Evolutionary conservation across 805 yeast species (phyloP).

Genomic region (Yarrowia sp.): DNA sequence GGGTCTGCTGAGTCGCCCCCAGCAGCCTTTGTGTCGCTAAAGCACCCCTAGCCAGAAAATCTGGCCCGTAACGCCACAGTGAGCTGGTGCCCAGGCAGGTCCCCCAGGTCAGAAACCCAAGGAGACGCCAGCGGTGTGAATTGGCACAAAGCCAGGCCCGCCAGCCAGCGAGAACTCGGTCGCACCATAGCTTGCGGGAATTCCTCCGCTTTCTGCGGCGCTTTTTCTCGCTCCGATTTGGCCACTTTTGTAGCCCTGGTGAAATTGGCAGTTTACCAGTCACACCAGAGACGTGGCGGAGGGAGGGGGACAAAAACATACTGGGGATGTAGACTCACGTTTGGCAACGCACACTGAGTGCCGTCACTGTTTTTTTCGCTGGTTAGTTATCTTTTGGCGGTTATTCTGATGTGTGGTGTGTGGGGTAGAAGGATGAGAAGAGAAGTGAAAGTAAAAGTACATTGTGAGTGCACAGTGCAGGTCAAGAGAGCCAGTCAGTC

Average conservation of each 20-base stretch:
- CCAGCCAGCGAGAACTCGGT: not conserved
- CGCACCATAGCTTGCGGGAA: not conserved
- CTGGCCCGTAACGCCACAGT: not conserved
- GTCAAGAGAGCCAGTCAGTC: not conserved
- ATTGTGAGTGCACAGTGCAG: conserved; percentile 6
- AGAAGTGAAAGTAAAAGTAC: conserved; percentile 25
- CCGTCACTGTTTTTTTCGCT: not conserved
- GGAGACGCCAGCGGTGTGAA: not conserved
- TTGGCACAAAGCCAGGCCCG: not conserved
- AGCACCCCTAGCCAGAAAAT: not conserved
- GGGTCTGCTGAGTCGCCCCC: not conserved
- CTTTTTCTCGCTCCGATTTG: not conserved
- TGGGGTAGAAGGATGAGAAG: conserved; percentile 24
- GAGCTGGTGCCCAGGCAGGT: not conserved
- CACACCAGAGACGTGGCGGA: not conserved
- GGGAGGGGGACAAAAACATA: not conserved
- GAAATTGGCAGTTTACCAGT: not conserved
- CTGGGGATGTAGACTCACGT: not conserved
- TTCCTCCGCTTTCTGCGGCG: not conserved
- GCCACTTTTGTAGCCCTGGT: not conserved
- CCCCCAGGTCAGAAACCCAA: not conserved
- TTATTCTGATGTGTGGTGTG: conserved; percentile 9
- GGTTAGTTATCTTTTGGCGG: not conserved
- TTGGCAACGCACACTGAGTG: not conserved
- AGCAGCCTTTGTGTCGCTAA: not conserved